These are phyloP conservation scores for Pseudoscleropodium purum DNA, from an alignment of 225 moss, liverwort and hornwort species.

Conservation along the genomic window DNA sequence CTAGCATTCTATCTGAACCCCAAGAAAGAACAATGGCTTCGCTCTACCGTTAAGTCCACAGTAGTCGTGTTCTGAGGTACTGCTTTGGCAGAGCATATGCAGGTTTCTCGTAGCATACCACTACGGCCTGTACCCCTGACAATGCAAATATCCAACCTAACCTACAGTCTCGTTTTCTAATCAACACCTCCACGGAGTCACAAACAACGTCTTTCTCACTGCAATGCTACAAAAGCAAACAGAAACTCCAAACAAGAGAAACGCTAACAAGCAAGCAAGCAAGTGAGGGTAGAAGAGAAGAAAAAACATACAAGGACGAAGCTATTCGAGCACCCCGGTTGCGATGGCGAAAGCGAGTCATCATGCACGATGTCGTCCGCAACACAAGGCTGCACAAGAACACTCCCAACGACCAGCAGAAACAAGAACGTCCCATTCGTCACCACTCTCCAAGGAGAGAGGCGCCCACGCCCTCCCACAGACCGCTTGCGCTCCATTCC, in stretches of 20 bases:
- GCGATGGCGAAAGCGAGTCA: conserved; percentile 24
- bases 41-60: not conserved
- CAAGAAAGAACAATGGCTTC: not conserved
- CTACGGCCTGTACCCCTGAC: not conserved
- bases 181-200: not conserved
- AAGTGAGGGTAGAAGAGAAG: not conserved
- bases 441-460: too few relatives aligned
- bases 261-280: not conserved
- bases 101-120: not conserved
- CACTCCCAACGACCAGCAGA: not conserved
- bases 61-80: not conserved
- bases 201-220: not conserved
- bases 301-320: conserved; percentile 25
- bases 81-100: not conserved
- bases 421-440: not conserved
- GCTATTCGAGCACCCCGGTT: conserved; percentile 46
- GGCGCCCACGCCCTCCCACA: not conserved
- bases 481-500: not conserved
- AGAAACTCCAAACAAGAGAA: not conserved
- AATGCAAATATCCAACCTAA: not conserved
- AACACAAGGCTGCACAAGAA: not conserved
- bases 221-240: not conserved
- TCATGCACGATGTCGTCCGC: conserved; percentile 57
- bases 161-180: not conserved
- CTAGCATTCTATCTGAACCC: not conserved